Conservation (phyloP, 2,329 filamentous ascomycete genomes). For the Colletotrichum cereale region DNA sequence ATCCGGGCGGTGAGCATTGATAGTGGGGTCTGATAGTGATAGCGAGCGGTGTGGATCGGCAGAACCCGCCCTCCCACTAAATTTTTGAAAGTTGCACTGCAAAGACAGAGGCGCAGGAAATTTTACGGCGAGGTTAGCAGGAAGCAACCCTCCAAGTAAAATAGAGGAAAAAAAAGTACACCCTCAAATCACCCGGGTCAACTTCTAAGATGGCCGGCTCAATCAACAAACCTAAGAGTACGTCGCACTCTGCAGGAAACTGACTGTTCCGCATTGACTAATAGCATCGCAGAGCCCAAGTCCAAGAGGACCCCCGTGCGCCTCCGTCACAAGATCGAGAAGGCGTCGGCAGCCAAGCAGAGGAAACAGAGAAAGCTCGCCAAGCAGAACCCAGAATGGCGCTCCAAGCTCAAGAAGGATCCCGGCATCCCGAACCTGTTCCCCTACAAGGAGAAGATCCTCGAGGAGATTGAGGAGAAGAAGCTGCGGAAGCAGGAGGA, state of each 20-base stretch:
- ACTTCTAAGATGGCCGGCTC: slow-evolving; percentile 61
- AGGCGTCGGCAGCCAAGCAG: slow-evolving; percentile 90
- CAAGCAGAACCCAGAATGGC: slow-evolving; percentile 98
- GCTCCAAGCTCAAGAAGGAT: slow-evolving; percentile 95
- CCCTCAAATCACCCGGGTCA: slow-evolving; percentile 5
- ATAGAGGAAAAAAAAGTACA: neutral
- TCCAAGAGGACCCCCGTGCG: slow-evolving; percentile 94
- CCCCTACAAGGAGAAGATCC: slow-evolving; percentile 95
- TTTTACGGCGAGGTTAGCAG: slow-evolving; percentile 32
- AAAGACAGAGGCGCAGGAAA: slow-evolving; percentile 26
- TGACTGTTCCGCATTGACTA: slow-evolving; percentile 1
- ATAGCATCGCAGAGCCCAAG: slow-evolving; percentile 77
- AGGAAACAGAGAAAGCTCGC: slow-evolving; percentile 88
- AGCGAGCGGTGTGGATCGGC: slow-evolving; percentile 35
- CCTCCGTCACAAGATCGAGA: slow-evolving; percentile 95
- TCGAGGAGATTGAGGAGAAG: slow-evolving; percentile 94
- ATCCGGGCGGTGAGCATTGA: slow-evolving; percentile 25
- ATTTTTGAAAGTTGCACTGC: slow-evolving; percentile 40
- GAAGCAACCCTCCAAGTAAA: slow-evolving; percentile 1
- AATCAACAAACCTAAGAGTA: slow-evolving; percentile 68
- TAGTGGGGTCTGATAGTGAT: slow-evolving; percentile 26
- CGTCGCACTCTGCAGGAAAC: slow-evolving; percentile 42
- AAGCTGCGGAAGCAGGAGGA: slow-evolving; percentile 86
- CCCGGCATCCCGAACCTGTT: slow-evolving; percentile 97
- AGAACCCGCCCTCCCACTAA: slow-evolving; percentile 41